Percentiles rank a stretch among this genome's conserved stretches.
Evolutionary conservation across 2,329 filamentous ascomycete genomes (phyloP).

Genomic region (Daldinia sp.): DNA sequence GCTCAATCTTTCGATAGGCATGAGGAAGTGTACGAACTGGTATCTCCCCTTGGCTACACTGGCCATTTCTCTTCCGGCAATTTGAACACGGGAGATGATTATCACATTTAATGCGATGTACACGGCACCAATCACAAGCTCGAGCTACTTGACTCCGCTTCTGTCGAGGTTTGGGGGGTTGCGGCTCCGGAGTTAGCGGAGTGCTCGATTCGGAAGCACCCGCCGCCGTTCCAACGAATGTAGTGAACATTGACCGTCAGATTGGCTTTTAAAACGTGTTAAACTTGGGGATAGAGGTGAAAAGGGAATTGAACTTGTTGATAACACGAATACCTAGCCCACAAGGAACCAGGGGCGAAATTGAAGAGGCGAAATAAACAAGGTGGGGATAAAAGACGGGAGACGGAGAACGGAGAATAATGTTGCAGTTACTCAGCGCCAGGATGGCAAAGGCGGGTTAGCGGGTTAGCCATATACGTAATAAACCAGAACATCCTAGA

Average conservation of each 20-base stretch:
- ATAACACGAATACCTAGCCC: not conserved
- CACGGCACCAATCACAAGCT: constrained; percentile 41
- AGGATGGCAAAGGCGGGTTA: not conserved
- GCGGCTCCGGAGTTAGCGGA: constrained; percentile 32
- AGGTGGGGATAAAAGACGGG: not conserved
- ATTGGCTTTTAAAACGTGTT: constrained; percentile 1
- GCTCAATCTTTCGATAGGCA: constrained; percentile 37
- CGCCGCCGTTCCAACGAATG: constrained; percentile 28
- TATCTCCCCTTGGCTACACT: constrained; percentile 36
- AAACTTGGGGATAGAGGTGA: not conserved
- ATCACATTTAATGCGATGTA: constrained; percentile 39
- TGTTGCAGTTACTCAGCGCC: not conserved
- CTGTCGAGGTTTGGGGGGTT: constrained; percentile 27
- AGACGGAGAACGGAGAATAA: not conserved
- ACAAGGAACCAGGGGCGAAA: constrained; percentile 5
- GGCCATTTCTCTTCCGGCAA: constrained; percentile 33
- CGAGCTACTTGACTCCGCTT: constrained; percentile 39
- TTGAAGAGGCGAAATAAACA: constrained; percentile 2
- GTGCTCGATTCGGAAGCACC: constrained; percentile 23
- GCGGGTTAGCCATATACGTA: not conserved
- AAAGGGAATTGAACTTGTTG: not conserved
- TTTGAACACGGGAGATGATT: constrained; percentile 38
- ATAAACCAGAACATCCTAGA: constrained; percentile 1
- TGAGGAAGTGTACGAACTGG: constrained; percentile 36
- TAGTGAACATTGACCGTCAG: constrained; percentile 30